Evolutionary conservation across 1,284 basidiomycete species (phyloP).

Genomic region (Phellinidium pouzarii): DNA sequence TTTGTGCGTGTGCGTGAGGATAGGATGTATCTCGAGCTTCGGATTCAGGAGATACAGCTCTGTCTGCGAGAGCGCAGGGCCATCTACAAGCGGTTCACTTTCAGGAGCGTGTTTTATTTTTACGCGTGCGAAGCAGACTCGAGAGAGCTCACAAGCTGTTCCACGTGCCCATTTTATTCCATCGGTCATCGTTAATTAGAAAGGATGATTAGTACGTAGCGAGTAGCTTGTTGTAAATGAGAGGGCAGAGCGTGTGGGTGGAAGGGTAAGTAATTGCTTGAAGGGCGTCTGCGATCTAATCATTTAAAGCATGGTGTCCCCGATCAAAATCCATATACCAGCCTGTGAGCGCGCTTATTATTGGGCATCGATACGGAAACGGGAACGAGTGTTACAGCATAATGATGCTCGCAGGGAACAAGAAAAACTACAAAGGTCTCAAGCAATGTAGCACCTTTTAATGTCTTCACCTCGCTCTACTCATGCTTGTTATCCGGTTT

Average conservation of each 20-base stretch:
- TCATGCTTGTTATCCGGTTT: neutral
- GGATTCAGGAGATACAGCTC: slow-evolving; percentile 63
- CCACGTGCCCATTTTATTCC: slow-evolving; percentile 22
- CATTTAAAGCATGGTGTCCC: neutral
- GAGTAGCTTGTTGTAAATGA: neutral
- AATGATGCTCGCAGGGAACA: too few species aligned
- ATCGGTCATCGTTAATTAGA: slow-evolving; percentile 16
- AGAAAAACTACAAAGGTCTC: too few species aligned
- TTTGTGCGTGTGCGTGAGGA: slow-evolving; percentile 44
- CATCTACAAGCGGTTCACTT: slow-evolving; percentile 41
- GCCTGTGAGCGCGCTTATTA: neutral
- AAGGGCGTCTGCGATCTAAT: neutral
- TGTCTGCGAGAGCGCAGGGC: slow-evolving; percentile 66
- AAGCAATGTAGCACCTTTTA: too few species aligned
- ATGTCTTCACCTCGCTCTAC: neutral
- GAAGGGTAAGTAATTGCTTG: neutral
- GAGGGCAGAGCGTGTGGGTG: neutral
- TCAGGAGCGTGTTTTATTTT: neutral
- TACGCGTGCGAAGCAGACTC: neutral
- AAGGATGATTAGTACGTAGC: neutral
- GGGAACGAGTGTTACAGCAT: too few species aligned
- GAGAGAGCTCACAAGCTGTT: slow-evolving; percentile 18
- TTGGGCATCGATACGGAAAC: neutral
- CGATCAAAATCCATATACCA: too few species aligned
- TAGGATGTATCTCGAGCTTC: slow-evolving; percentile 63